phyloP scores from a whole-genome alignment of 768 basidiomycete species.

The Lactifluus pinguis region DNA sequence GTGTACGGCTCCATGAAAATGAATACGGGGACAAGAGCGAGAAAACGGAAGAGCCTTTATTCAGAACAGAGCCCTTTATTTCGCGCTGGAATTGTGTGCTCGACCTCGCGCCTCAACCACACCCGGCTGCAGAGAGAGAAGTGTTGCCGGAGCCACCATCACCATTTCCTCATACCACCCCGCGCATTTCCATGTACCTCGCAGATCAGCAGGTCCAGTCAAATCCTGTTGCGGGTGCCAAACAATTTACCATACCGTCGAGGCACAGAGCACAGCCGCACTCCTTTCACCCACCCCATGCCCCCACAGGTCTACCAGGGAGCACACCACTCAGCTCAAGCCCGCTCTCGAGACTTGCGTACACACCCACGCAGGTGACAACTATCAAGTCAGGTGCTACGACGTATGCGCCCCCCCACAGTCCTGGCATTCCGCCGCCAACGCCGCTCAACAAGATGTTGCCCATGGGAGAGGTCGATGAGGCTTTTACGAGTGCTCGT shows the following conservation, averaged over 20 bases:
- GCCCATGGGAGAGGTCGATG: constrained; percentile 15
- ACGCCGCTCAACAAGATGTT: constrained; percentile 11
- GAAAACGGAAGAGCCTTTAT: constrained; percentile 27
- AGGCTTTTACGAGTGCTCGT: constrained; percentile 13
- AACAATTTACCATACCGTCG: constrained; percentile 37
- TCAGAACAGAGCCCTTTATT: constrained; percentile 67
- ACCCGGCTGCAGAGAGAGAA: constrained; percentile 25
- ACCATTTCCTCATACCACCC: constrained; percentile 49
- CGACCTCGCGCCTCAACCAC: constrained; percentile 46
- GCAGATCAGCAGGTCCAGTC: constrained; percentile 21
- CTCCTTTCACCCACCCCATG: constrained; percentile 22
- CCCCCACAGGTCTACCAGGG: constrained; percentile 25
- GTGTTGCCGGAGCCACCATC: constrained; percentile 70
- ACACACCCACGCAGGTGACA: constrained; percentile 11
- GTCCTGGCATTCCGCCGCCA: constrained; percentile 18
- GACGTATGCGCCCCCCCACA: constrained; percentile 15
- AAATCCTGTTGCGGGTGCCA: constrained; percentile 41
- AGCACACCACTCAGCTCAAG: constrained; percentile 1
- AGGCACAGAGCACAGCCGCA: constrained; percentile 27
- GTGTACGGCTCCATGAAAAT: not conserved
- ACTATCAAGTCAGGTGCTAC: constrained; percentile 5
- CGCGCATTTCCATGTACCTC: constrained; percentile 15
- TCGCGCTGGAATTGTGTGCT: constrained; percentile 89
- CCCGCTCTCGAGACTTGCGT: constrained; percentile 9
- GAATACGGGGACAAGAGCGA: not conserved